Conservation (phyloP, 2,329 filamentous ascomycete genomes). For the Emericellopsis atlantica region DNA sequence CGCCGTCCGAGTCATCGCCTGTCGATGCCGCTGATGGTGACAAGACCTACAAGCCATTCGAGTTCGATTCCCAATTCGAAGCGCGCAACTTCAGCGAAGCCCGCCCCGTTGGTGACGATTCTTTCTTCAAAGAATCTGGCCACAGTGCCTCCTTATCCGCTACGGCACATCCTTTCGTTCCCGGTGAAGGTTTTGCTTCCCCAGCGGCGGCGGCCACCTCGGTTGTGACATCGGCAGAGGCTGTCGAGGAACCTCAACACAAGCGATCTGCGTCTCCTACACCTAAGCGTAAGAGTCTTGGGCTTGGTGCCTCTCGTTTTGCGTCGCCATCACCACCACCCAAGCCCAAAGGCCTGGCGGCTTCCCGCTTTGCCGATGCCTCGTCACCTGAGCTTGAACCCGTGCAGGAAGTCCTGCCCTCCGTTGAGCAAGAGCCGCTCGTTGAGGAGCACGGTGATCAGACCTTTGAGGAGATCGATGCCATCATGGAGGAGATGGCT, state of each 20-base stretch:
- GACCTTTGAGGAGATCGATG: constrained; percentile 79
- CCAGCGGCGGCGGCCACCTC: constrained; percentile 3
- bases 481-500: constrained; percentile 75
- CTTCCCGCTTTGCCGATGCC: constrained; percentile 30
- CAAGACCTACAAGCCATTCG: constrained; percentile 40
- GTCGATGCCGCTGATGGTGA: constrained; percentile 26
- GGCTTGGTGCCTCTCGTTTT: constrained; percentile 33
- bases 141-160: constrained; percentile 53
- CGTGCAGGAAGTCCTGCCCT: not conserved
- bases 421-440: not conserved
- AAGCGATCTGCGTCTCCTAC: constrained; percentile 4
- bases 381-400: constrained; percentile 17
- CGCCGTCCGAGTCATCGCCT: constrained; percentile 38
- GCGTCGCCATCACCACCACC: constrained; percentile 24
- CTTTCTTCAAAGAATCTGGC: constrained; percentile 5
- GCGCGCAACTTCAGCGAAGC: constrained; percentile 38
- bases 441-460: constrained; percentile 14
- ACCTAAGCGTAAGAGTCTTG: constrained; percentile 12
- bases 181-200: constrained; percentile 21
- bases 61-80: constrained; percentile 39
- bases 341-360: constrained; percentile 26
- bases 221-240: not conserved
- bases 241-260: not conserved
- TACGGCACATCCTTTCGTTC: constrained; percentile 56
- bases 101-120: constrained; percentile 29